phyloP scores from a whole-genome alignment of 768 basidiomycete genomes.

The Mycena albidolilacea region DNA sequence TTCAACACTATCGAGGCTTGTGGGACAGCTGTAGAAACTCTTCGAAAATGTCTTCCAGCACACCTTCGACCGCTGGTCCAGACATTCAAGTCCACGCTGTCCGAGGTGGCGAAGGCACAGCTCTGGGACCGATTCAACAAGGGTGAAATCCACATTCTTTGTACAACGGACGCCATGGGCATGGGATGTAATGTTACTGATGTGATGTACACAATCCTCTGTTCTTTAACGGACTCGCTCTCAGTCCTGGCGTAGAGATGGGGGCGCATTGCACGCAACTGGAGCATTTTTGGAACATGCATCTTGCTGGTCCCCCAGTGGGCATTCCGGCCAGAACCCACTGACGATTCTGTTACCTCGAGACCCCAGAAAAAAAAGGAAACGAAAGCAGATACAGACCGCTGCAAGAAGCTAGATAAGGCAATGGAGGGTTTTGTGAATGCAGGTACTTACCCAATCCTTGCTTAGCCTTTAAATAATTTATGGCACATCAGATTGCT shows the following conservation, averaged over 20 bases:
- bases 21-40: too few relatives aligned
- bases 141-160: slow-evolving; percentile 38
- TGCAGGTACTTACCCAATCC: too few relatives aligned
- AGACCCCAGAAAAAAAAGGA: background rate
- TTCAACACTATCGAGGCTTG: too few relatives aligned
- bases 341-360: background rate
- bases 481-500: too few relatives aligned
- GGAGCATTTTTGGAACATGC: slow-evolving; percentile 4
- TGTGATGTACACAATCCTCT: slow-evolving; percentile 30
- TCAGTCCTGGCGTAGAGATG: background rate
- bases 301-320: slow-evolving; percentile 11
- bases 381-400: too few relatives aligned
- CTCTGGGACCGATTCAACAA: slow-evolving; percentile 39
- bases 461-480: too few relatives aligned
- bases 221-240: background rate
- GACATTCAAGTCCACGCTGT: slow-evolving; percentile 9
- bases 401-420: too few relatives aligned
- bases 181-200: background rate
- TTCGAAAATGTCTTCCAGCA: too few relatives aligned
- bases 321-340: background rate
- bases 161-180: slow-evolving; percentile 21
- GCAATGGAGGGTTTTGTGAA: too few relatives aligned
- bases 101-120: slow-evolving; percentile 39
- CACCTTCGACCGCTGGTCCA: too few relatives aligned
- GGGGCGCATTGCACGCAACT: too few relatives aligned